A percentile compares a stretch with the other conserved stretches of the same genome.
phyloP scores from a whole-genome alignment of 352 stramenopile genomes.

The Peronospora belbahrii region DNA sequence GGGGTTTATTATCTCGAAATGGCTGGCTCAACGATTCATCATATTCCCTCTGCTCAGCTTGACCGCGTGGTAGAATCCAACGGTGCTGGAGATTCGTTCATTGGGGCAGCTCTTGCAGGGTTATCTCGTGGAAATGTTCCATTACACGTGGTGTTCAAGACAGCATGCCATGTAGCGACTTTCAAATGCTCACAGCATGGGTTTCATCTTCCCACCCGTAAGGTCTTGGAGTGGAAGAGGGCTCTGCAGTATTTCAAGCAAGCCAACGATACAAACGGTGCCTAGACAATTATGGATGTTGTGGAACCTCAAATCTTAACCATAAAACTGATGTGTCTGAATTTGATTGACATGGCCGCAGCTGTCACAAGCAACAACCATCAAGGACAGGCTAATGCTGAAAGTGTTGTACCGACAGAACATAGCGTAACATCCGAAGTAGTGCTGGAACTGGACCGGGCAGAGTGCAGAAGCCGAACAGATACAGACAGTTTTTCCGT shows the following conservation, averaged over 20 bases:
- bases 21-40: constrained; percentile 11
- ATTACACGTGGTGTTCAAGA: constrained; percentile 27
- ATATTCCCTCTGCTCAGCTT: constrained; percentile 32
- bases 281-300: not conserved
- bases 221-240: constrained; percentile 17
- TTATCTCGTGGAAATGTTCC: constrained; percentile 23
- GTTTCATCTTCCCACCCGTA: constrained; percentile 28
- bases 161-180: constrained; percentile 48
- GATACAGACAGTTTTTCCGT: not conserved
- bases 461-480: not conserved
- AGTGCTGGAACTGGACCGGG: constrained; percentile 10
- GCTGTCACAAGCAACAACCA: not conserved
- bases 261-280: constrained; percentile 1
- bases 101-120: constrained; percentile 49
- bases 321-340: not conserved
- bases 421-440: constrained; percentile 21
- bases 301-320: constrained; percentile 4
- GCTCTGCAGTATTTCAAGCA: constrained; percentile 3
- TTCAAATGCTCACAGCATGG: constrained; percentile 53
- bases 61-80: constrained; percentile 52
- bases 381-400: not conserved
- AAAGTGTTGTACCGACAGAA: not conserved
- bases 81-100: constrained; percentile 67
- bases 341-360: constrained; percentile 1
- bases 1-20: constrained; percentile 53